A percentile compares a stretch with the other conserved stretches of the same genome.
Evolutionary conservation across 2,329 filamentous ascomycete species (phyloP).

Genomic region (Verticillium klebahnii): DNA sequence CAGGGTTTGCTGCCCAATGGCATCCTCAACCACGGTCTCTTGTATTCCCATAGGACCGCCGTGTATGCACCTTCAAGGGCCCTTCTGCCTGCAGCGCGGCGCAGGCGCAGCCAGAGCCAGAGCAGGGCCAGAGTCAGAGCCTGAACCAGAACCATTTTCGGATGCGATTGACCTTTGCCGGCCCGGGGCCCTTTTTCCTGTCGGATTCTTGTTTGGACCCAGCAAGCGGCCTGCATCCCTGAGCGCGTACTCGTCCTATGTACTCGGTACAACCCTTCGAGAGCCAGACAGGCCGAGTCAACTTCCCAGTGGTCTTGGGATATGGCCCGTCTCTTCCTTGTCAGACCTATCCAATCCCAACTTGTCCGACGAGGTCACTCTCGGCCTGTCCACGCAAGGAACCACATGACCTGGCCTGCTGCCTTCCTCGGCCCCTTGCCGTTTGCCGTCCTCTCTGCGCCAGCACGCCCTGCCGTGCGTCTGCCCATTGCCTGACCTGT

Average conservation of each 20-base stretch:
- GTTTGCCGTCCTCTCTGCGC: not conserved
- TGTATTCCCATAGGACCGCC: slow-evolving; percentile 24
- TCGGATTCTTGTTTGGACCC: not conserved
- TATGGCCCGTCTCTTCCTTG: slow-evolving; percentile 16
- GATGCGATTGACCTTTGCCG: slow-evolving; percentile 2
- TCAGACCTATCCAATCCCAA: slow-evolving; percentile 15
- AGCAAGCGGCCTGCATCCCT: not conserved
- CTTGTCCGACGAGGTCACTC: not conserved
- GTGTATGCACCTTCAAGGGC: slow-evolving; percentile 23
- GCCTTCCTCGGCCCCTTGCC: not conserved
- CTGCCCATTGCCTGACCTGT: slow-evolving; percentile 18
- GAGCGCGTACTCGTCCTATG: slow-evolving; percentile 4
- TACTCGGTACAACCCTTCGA: not conserved
- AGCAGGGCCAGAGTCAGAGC: slow-evolving; percentile 9
- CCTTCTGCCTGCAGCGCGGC: slow-evolving; percentile 35
- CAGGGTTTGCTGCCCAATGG: slow-evolving; percentile 31
- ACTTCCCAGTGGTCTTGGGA: slow-evolving; percentile 15
- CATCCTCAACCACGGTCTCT: slow-evolving; percentile 9
- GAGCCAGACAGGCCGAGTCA: slow-evolving; percentile 11
- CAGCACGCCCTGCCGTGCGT: slow-evolving; percentile 8
- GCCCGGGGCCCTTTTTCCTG: not conserved
- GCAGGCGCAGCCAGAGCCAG: slow-evolving; percentile 26
- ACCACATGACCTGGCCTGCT: slow-evolving; percentile 22
- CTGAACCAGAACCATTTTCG: slow-evolving; percentile 3
- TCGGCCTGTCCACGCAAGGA: slow-evolving; percentile 14